These are phyloP conservation scores for Daucus carota DNA, from an alignment of 129 eudicot genomes.

Conservation along the genomic window DH1_v3.0 NC_030384.2:47367501-47368000, in stretches of 20 bases:
- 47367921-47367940: neutral
- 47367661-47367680: conserved; percentile 49
- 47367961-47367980: neutral
- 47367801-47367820: conserved; percentile 97
- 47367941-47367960: neutral
- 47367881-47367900: neutral
- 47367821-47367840: conserved; percentile 55
- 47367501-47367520: conserved; percentile 95
- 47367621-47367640: conserved; percentile 99
- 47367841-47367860: conserved; percentile 76
- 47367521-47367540: conserved; percentile 87
- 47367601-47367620: conserved; percentile 57
- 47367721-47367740: conserved; percentile 85
- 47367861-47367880: neutral
- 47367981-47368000: neutral
- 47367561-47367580: neutral
- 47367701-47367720: conserved; percentile 69
- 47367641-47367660: conserved; percentile 91
- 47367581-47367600: neutral
- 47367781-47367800: conserved; percentile 73
- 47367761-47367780: conserved; percentile 89
- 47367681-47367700: conserved; percentile 90
- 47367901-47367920: neutral
- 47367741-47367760: conserved; percentile 91
- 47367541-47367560: neutral